Base-by-base conservation (phyloP, 306 rosid species). In the Sechiopsis laciniata region DNA sequence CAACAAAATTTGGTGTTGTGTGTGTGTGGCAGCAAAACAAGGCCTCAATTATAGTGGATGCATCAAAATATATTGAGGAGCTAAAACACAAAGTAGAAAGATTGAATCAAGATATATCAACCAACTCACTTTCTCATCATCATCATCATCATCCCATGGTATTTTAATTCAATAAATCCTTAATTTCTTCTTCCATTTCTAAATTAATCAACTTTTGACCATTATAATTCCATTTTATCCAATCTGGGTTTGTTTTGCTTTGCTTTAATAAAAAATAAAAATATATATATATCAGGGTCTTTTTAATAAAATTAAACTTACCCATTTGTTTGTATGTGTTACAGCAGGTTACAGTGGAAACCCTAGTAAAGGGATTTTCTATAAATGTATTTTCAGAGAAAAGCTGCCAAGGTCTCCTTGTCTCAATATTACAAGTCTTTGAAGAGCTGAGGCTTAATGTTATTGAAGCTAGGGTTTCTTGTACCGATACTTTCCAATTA, bases 401-500 rank as follows among this genome's bases (percentile, higher is more conserved):
- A 77, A 85, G 87, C 65, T 84, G 92, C 74, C 93, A 85, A 51
- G 96, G 99, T 9, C 81, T 94, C 78, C 99, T 91, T 75, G 99
- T 88, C 75, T 84, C 92, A 67, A 80, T 94, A 32, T 74, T 94
- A 77, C 97, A 94, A 75, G 95, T 80, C 75, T 89, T 91, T 46
- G 97, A 91, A 83, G 97, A 86, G 61, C 77, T 91, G 88, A 91
- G 97, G 22, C 97, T 94, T 7, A 83, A 76, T 37, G 96, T 94
- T 17, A 79, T 83, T 51, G 97, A 94, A 87, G 99, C 99, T 87
- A 94, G 99, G 99, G 97, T 88, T 91, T 91, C 99, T 51, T 94
- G 99, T 78, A 80, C 90, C 0, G 90, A 91, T 78, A 89, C 72
- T 79, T 94, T 94, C 72, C 88, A 78, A 46, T 85, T 94, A 75